phyloP scores from a whole-genome alignment of 163 green algal genomes.

The Volvox carteri region DNA sequence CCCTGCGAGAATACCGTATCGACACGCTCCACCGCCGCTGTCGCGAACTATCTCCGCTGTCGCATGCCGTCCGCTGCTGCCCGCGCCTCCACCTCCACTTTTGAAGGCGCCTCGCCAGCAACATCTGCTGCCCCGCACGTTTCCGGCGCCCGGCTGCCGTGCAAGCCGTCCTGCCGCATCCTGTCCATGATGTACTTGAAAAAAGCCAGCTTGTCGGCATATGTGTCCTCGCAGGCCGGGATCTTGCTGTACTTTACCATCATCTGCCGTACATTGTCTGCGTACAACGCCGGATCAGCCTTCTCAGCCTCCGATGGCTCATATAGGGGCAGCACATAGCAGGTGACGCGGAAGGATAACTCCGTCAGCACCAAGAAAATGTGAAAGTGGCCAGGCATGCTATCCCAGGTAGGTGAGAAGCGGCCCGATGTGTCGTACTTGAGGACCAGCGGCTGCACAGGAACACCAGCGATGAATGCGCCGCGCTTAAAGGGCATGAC shows the following conservation, averaged over 20 bases:
- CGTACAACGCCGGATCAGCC: slow-evolving; percentile 83
- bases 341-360: slow-evolving; percentile 26
- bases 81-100: slow-evolving; percentile 11
- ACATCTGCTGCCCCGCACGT: neutral
- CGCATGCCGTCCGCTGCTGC: neutral
- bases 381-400: slow-evolving; percentile 79
- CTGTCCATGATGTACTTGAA: slow-evolving; percentile 34
- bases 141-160: neutral
- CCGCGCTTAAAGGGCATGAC: slow-evolving; percentile 95
- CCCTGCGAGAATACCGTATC: no score
- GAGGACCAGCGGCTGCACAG: slow-evolving; percentile 88
- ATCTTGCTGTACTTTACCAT: slow-evolving; percentile 72
- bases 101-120: neutral
- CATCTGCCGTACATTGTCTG: slow-evolving; percentile 80
- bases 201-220: slow-evolving; percentile 50
- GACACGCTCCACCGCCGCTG: no score
- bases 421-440: slow-evolving; percentile 72
- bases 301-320: slow-evolving; percentile 78
- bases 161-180: neutral
- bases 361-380: slow-evolving; percentile 64
- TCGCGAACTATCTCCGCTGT: neutral
- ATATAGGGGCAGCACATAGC: slow-evolving; percentile 84
- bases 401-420: slow-evolving; percentile 90
- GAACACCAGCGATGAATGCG: slow-evolving; percentile 90
- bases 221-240: slow-evolving; percentile 35